Evolutionary conservation across 441 rosid genomes (phyloP), one percentile per base, ranked within the genome.

Genomic region (Bruguiera hainesii): DNA sequence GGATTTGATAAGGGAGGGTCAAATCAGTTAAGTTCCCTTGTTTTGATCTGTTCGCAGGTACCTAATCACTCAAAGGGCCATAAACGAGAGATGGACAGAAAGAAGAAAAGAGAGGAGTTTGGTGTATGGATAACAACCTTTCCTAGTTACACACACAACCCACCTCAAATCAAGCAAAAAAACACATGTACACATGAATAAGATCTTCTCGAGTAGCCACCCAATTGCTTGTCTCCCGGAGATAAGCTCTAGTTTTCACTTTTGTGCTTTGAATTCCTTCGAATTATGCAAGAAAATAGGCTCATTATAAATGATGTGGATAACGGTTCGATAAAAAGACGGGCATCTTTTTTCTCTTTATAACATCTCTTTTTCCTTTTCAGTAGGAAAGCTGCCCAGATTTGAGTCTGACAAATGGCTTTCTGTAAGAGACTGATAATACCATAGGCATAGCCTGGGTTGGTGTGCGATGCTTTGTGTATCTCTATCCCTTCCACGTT

Each of bases 361-460:
- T 42, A 42, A 60, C 50, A 65, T 46, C 66, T 67, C 50, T 52
- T 70, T 79, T 67, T 50, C 73, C 65, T 60, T 76, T 69, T 56
- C 69, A 71, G 83, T 74, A 20, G 71, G 72, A 57, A 75, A 79
- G 87, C 78, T 80, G 92, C 90, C 80, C 88, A 85, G 90, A 81
- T 75, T 72, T 75, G 71, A 79, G 79, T 80, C 91, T 86, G 89
- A 86, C 91, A 88, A 78, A 73, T 74, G 33, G 69, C 61, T 65
- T 58, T 70, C 79, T 60, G 61, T 75, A 46, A 65, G 64, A 67
- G 71, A 70, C 67, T 61, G 55, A 68, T 75, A 71, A 75, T 76
- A 52, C 25, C 20, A 3, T 52, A 52, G 56, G 28, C 46, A 52
- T 48, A 61, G 66, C 63, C 62, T 63, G 61, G 68, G 66, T 70